Evolutionary conservation across 73 alveolate species (phyloP), one percentile per base, ranked within the genome.

Genomic region (Symbiodinium natans): DNA sequence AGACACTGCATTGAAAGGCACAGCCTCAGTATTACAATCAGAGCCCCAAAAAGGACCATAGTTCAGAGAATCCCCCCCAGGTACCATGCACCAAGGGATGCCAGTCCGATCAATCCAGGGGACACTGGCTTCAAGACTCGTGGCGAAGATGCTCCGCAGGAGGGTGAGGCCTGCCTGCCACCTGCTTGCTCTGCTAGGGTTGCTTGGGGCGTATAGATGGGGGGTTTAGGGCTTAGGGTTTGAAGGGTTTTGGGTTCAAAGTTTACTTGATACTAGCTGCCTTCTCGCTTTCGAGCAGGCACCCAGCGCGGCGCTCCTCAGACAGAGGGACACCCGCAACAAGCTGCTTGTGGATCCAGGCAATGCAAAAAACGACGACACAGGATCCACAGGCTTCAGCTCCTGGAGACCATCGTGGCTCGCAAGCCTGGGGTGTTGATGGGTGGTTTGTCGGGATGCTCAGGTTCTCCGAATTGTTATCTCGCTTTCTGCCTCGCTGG

Each of bases 401-500:
- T 54, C 94, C 94, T 87, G 11, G 95, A 63, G 33, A 88, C 95
- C 86, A 88, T 88, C 21, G 95, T 88, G 71, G 95, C 86, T 6
- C 41, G 38, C 86, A 88, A 56, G 75, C 95, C 94, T 87, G 73
- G 15, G 3, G 31, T 21, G 34, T 31, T 27, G 1, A 9, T 4
- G 11, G 40, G 23, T 13, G 38, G n/a, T n/a, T n/a, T n/a, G n/a
- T n/a, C n/a, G n/a, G n/a, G n/a, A n/a, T n/a, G n/a, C n/a, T n/a
- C n/a, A n/a, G n/a, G n/a, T n/a, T n/a, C n/a, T n/a, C n/a, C n/a
- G n/a, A n/a, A n/a, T n/a, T n/a, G n/a, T n/a, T n/a, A n/a, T n/a
- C 59, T 9, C 46, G 23, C 29, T 25, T 75, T 6, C 56, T 2
- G 63, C 94, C 95, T 68, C 46, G 68, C 27, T 59, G 95, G 3